These are phyloP conservation scores for Corylus americana DNA, from an alignment of 306 rosid species.

Conservation along the genomic window DNA sequence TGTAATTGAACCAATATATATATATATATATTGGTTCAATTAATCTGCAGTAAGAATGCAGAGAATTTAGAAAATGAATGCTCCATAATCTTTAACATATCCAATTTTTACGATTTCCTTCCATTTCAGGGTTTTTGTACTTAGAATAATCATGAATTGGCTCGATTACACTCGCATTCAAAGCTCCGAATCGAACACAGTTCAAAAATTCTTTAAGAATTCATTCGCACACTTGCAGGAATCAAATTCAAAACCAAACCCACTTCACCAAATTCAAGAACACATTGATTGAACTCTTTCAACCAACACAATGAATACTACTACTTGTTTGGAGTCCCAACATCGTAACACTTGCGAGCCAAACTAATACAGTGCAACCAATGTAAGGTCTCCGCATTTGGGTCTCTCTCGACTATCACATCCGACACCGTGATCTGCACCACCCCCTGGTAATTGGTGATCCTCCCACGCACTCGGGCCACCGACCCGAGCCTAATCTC, in stretches of 20 bases:
- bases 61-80: too few species aligned
- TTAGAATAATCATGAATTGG: too few species aligned
- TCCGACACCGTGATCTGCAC: conserved; percentile 77
- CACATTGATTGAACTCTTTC: background rate
- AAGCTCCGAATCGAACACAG: background rate
- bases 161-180: background rate
- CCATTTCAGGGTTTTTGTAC: too few species aligned
- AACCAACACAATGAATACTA: background rate
- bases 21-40: too few species aligned
- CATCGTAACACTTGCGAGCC: conserved; percentile 64
- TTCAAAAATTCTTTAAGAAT: background rate
- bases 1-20: too few species aligned
- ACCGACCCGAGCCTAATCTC: conserved; percentile 46
- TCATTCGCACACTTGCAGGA: background rate
- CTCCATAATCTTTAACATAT: too few species aligned
- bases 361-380: conserved; percentile 66
- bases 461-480: conserved; percentile 68
- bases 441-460: conserved; percentile 43
- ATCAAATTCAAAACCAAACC: background rate
- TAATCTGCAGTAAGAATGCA: too few species aligned
- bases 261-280: background rate
- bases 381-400: conserved; percentile 69
- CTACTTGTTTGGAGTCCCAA: background rate
- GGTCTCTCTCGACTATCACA: conserved; percentile 69
- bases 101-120: too few species aligned